Evolutionary conservation across 495 filamentous ascomycete species (phyloP), one percentile per base, ranked within the genome.

Genomic region (Hypoxylon fuscum): DNA sequence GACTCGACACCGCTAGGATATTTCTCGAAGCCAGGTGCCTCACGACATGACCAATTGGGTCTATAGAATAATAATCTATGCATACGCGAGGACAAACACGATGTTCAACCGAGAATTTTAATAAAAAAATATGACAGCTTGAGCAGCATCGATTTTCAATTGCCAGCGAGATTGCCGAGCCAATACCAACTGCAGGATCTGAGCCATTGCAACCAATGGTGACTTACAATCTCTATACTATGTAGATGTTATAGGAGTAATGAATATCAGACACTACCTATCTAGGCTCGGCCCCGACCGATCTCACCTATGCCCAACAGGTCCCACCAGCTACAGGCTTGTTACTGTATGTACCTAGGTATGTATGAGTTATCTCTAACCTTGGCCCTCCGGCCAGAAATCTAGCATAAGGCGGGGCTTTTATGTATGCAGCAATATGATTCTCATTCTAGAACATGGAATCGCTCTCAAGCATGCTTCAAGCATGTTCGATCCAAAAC

Each of bases 91-190:
- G n/a, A n/a, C n/a, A n/a, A n/a, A n/a, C n/a, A n/a, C n/a, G n/a
- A n/a, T n/a, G n/a, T n/a, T n/a, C n/a, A n/a, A n/a, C n/a, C n/a
- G n/a, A n/a, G n/a, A n/a, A n/a, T n/a, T n/a, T n/a, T n/a, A n/a
- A n/a, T n/a, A n/a, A n/a, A n/a, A n/a, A n/a, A n/a, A n/a, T n/a
- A n/a, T n/a, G n/a, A n/a, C n/a, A n/a, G n/a, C n/a, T n/a, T n/a
- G n/a, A n/a, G n/a, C n/a, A n/a, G n/a, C n/a, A n/a, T n/a, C n/a
- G n/a, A 27, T 27, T 27, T 27, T 27, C 25, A 8, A 55, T 45
- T 27, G 29, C 25, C 55, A 51, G 49, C 62, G 62, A 65, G 57
- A 66, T 66, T 60, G 37, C 56, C 57, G 63, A 62, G 43, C 53
- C 57, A 62, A 62, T 58, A 23, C 47, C 21, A 18, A 38, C 37